A percentile compares a stretch with the other conserved stretches of the same genome.
phyloP scores from a whole-genome alignment of 371 early-diverging fungal genomes.

The Batkoa obscura region DNA sequence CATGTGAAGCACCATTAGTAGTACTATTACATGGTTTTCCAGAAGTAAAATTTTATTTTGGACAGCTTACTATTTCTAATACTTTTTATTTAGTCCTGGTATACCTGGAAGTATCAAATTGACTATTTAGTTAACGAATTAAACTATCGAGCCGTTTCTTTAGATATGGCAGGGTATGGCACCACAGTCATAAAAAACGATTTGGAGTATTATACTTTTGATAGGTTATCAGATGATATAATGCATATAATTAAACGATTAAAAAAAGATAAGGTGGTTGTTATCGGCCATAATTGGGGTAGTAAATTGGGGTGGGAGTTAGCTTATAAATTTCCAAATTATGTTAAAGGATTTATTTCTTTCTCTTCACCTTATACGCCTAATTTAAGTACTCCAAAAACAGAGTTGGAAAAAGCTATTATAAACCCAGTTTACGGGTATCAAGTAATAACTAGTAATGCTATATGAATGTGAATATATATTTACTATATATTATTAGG shows the following conservation, averaged over 20 bases:
- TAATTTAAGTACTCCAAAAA: no score
- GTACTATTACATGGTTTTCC: conserved; percentile 1
- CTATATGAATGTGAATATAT: no score
- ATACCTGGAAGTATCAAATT: neutral
- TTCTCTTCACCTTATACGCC: neutral
- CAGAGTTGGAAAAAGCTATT: no score
- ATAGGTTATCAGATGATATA: neutral
- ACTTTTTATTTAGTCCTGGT: neutral
- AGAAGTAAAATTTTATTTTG: neutral
- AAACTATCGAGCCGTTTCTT: neutral
- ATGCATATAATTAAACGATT: neutral
- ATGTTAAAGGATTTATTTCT: neutral
- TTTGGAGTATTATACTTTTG: neutral
- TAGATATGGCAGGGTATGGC: neutral
- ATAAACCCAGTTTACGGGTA: no score
- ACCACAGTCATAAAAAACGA: neutral
- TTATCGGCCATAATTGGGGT: conserved; percentile 5
- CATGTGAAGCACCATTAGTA: neutral
- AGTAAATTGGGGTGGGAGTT: neutral
- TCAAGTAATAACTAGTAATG: no score
- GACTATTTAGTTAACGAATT: neutral
- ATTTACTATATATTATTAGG: no score
- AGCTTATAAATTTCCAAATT: neutral
- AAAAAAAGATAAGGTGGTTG: neutral
- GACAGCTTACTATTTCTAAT: neutral